These are phyloP conservation scores for Ogataea populi-albae DNA, from an alignment of 805 yeast genomes.

Conservation along the genomic window DNA sequence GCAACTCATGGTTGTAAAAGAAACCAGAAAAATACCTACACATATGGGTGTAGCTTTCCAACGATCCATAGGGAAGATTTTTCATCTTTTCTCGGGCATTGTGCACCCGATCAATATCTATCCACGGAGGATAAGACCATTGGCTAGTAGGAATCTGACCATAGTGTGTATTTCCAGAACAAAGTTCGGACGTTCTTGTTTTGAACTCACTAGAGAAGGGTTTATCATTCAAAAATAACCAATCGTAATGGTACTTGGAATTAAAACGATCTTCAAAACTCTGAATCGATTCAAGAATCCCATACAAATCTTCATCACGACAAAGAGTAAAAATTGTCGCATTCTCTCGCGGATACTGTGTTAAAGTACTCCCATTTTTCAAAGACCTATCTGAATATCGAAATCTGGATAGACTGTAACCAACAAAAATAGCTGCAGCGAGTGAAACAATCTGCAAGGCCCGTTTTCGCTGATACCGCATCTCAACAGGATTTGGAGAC, in stretches of 20 bases:
- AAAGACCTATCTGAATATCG: no score
- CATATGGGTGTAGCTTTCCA: constrained; percentile 46
- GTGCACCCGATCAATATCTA: constrained; percentile 72
- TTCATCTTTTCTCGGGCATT: constrained; percentile 56
- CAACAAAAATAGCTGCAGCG: no score
- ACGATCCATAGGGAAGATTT: constrained; percentile 38
- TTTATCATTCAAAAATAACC: constrained; percentile 88
- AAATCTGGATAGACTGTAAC: neutral
- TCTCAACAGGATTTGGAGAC: no score
- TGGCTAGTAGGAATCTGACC: constrained; percentile 73
- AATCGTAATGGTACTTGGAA: constrained; percentile 71
- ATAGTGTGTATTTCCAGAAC: constrained; percentile 67
- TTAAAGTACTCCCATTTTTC: no score
- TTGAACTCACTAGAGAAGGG: constrained; percentile 73
- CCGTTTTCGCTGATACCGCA: no score
- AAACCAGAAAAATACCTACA: constrained; percentile 46
- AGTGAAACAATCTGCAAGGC: no score
- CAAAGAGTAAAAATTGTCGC: constrained; percentile 66
- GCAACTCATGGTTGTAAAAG: constrained; percentile 57
- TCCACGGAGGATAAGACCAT: constrained; percentile 83
- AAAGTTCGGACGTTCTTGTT: constrained; percentile 45
- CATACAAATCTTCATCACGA: constrained; percentile 60
- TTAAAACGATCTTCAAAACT: constrained; percentile 81
- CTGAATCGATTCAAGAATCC: constrained; percentile 58
- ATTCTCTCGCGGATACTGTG: constrained; percentile 36